These are phyloP conservation scores for Dictyostelium intermedium DNA, from an alignment of 78 protist species.

Conservation along the genomic window DNA sequence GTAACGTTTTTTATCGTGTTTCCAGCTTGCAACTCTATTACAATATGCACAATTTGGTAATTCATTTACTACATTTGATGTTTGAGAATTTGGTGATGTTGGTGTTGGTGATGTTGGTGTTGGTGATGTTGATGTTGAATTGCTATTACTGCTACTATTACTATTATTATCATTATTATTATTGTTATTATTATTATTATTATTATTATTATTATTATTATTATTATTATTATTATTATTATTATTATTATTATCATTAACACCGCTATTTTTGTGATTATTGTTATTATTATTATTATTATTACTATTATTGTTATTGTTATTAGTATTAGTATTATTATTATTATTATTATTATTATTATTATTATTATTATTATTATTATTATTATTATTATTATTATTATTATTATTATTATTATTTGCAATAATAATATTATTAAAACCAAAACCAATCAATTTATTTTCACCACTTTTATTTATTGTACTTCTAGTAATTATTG, in stretches of 20 bases:
- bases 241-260: neutral
- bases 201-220: neutral
- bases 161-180: neutral
- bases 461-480: neutral
- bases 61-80: neutral
- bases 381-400: neutral
- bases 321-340: constrained; percentile 32
- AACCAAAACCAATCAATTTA: neutral
- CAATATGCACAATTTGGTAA: constrained; percentile 37
- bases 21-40: constrained; percentile 33
- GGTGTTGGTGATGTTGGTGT: constrained; percentile 15
- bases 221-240: neutral
- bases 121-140: no score
- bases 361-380: neutral
- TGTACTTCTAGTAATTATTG: neutral
- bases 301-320: constrained; percentile 46
- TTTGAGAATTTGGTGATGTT: neutral
- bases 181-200: no score
- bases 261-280: constrained; percentile 17
- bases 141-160: neutral
- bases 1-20: constrained; percentile 78
- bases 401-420: no score
- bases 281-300: constrained; percentile 52
- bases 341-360: constrained; percentile 29
- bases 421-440: no score